Evolutionary conservation across 495 filamentous ascomycete species (phyloP), one percentile per base, ranked within the genome.

Genomic region (Amorphotheca resinae): DNA sequence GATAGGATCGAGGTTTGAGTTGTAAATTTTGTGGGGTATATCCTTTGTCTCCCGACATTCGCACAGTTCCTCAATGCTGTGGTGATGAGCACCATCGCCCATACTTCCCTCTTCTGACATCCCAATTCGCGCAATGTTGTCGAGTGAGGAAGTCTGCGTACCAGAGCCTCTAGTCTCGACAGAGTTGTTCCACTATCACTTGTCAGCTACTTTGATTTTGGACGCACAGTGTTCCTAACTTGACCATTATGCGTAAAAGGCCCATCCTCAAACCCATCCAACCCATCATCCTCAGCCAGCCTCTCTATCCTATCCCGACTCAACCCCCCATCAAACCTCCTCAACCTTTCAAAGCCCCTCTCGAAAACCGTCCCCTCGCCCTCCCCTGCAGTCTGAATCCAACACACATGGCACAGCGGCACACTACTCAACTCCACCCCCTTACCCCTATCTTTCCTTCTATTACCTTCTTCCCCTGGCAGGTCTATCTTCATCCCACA

Each of bases 1-100:
- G 6, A 69, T 17, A 2, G 66, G 67, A 41, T 70, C 60, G 14
- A 53, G 22, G 21, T 68, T 58, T 11, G 61, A 64, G 0, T 68
- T 57, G 43, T 64, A 69, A 12, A 66, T 53, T 4, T 56, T 50
- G 14, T 15, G 14, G 28, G 32, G 9, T 31, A 23, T 26, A 12
- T 33, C 20, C 1, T 37, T 22, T 28, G 33, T 4, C 1, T 46
- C 49, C 25, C 16, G 11, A 22, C 14, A 2, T 12, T 20, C 1
- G 9, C 3, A 16, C 4, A 32, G 15, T 45, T 55, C 53, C 4
- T 52, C 25, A 21, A 45, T 51, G 5, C 43, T 42, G 3, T 40
- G 9, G 17, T 48, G 50, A 17, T 56, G 50, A 20, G 41, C 25
- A 8, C 34, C 39, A 7, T 39, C 42, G 35, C 33, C 42, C 4